phyloP scores from a whole-genome alignment of 371 early-diverging fungal species.

The Mucor velutinosus region DNA sequence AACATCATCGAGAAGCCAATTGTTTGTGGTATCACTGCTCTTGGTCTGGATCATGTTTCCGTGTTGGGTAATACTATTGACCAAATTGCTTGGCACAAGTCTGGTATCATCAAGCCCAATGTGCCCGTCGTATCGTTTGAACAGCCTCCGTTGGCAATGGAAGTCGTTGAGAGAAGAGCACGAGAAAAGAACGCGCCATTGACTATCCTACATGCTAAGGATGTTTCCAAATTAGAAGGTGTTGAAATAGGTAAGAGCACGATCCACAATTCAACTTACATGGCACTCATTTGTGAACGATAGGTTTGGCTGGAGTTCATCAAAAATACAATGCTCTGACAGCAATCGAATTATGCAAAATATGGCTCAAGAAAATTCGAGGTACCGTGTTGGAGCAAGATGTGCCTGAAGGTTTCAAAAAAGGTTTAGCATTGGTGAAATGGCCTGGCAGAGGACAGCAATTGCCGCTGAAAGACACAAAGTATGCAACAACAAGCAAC shows the following conservation, averaged over 20 bases:
- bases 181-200: slow-evolving; percentile 56
- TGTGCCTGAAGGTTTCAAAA: slow-evolving; percentile 52
- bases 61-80: slow-evolving; percentile 76
- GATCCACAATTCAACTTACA: neutral
- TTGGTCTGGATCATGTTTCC: slow-evolving; percentile 81
- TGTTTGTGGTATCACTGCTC: slow-evolving; percentile 80
- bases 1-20: slow-evolving; percentile 73
- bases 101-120: slow-evolving; percentile 83
- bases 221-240: slow-evolving; percentile 17
- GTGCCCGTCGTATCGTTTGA: slow-evolving; percentile 73
- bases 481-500: slow-evolving; percentile 38
- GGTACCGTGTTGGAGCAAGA: slow-evolving; percentile 25
- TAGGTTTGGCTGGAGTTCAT: slow-evolving; percentile 81
- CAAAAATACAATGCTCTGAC: slow-evolving; percentile 85
- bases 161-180: slow-evolving; percentile 72
- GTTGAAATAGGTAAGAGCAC: slow-evolving; percentile 20
- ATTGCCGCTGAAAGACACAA: slow-evolving; percentile 33
- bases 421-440: slow-evolving; percentile 64
- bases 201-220: slow-evolving; percentile 19
- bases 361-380: slow-evolving; percentile 57
- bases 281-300: neutral
- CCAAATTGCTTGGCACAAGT: slow-evolving; percentile 94
- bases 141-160: slow-evolving; percentile 73
- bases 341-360: slow-evolving; percentile 70
- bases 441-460: slow-evolving; percentile 95